A percentile compares a stretch with the other conserved stretches of the same genome.
Evolutionary conservation across 2,329 filamentous ascomycete genomes (phyloP).

Genomic region (Aquanectria penicillioides): DNA sequence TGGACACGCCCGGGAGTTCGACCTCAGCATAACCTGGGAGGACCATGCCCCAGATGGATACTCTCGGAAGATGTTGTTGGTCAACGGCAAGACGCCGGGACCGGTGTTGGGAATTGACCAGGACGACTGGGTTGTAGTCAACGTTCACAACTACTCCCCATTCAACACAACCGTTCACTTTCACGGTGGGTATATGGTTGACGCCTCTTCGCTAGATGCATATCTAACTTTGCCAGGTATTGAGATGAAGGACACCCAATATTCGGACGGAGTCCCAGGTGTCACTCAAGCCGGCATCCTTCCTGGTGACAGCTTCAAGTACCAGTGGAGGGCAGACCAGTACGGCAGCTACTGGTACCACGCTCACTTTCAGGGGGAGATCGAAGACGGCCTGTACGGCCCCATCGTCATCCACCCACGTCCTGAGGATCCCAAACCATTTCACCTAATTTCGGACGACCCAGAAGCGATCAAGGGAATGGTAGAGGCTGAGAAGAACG

Average conservation of each 20-base stretch:
- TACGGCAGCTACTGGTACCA: conserved; percentile 72
- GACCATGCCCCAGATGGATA: conserved; percentile 56
- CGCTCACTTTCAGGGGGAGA: conserved; percentile 63
- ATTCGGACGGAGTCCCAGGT: conserved; percentile 70
- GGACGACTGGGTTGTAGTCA: conserved; percentile 59
- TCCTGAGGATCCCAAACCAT: conserved; percentile 52
- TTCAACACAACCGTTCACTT: conserved; percentile 61
- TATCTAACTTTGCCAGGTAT: conserved; percentile 49
- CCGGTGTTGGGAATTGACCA: conserved; percentile 65
- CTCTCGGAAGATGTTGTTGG: conserved; percentile 55
- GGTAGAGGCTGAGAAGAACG: conserved; percentile 57
- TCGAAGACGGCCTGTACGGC: conserved; percentile 70
- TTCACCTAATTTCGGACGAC: conserved; percentile 55
- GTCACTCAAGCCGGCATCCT: conserved; percentile 63
- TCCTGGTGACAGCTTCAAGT: conserved; percentile 59
- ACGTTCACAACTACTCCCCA: conserved; percentile 58
- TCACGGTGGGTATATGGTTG: conserved; percentile 50
- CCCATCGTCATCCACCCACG: conserved; percentile 61
- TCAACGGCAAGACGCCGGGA: conserved; percentile 71
- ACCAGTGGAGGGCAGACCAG: conserved; percentile 65
- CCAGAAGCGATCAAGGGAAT: conserved; percentile 55
- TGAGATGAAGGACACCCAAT: conserved; percentile 62
- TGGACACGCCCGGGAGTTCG: conserved; percentile 35
- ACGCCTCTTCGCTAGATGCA: rapidly evolving
- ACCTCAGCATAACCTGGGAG: conserved; percentile 50